A percentile compares a stretch with the other conserved stretches of the same genome.
Conservation (phyloP, 495 filamentous ascomycete genomes). For the Rostrohypoxylon terebratum region DNA sequence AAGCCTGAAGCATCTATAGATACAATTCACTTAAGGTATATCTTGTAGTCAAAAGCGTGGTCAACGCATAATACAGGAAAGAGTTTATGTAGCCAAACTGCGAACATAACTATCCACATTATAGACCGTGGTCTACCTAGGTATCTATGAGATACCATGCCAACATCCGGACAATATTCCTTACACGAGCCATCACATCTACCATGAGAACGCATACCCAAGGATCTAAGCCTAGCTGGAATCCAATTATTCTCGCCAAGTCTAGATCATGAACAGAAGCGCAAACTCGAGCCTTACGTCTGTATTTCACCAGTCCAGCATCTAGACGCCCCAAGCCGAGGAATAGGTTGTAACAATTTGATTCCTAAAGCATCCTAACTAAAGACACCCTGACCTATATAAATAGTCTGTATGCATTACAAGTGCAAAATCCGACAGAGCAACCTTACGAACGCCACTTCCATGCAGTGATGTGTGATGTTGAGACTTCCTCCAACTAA, state of each 20-base stretch:
- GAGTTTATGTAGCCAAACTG: no score
- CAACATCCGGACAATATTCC: no score
- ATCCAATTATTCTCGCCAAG: no score
- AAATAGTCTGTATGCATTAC: constrained; percentile 4
- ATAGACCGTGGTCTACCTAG: no score
- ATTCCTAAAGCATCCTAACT: constrained; percentile 4
- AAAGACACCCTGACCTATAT: constrained; percentile 9
- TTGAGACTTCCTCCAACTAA: not conserved
- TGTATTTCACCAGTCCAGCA: not conserved
- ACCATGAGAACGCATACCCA: no score
- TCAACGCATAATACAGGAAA: no score
- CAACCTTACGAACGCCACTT: constrained; percentile 36
- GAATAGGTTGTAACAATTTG: constrained; percentile 7
- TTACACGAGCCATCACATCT: no score
- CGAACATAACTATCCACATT: no score
- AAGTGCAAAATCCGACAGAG: constrained; percentile 7
- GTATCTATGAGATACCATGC: no score
- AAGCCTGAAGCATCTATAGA: not conserved
- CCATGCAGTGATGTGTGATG: constrained; percentile 36
- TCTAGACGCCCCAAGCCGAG: not conserved
- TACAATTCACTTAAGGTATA: not conserved
- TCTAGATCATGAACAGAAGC: not conserved
- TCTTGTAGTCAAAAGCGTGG: no score
- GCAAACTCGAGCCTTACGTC: not conserved
- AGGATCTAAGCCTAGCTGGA: no score